Conservation (phyloP, 305 asterid species). For the Caryopteris hybrid region DNA sequence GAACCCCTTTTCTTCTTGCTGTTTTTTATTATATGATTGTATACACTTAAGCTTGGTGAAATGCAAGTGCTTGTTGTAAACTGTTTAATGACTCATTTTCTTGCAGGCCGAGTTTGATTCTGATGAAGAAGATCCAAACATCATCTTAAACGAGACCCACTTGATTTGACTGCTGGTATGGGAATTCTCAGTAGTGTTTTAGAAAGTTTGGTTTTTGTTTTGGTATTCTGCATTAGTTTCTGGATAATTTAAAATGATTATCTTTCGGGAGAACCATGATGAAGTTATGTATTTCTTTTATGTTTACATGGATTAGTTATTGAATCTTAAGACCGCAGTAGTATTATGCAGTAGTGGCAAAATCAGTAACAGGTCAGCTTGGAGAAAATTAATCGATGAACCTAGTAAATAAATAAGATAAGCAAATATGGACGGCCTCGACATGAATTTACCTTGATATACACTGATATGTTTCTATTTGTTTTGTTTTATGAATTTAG, state of each 20-base stretch:
- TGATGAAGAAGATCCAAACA: conserved; percentile 79
- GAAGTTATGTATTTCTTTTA: no score
- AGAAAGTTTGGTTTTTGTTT: not conserved
- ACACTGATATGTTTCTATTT: no score
- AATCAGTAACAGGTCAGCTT: not conserved
- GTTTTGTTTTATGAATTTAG: no score
- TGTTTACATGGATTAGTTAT: not conserved
- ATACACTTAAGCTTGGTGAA: not conserved
- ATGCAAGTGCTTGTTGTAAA: not conserved
- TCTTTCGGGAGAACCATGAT: not conserved
- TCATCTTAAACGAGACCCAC: conserved; percentile 26
- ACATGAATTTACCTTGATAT: no score
- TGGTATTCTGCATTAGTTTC: not conserved
- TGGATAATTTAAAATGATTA: not conserved
- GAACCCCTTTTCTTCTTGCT: no score
- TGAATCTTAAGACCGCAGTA: not conserved
- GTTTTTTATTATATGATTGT: not conserved
- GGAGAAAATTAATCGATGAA: not conserved
- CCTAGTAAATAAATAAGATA: no score
- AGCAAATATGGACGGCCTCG: no score
- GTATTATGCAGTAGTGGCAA: not conserved
- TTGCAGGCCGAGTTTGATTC: conserved; percentile 81
- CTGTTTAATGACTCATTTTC: conserved; percentile 11
- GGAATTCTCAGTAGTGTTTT: not conserved
- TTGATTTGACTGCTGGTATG: conserved; percentile 9